Evolutionary conservation across 441 rosid genomes (phyloP), one percentile per base, ranked within the genome.

Genomic region (Hypseocharis bilobata): DNA sequence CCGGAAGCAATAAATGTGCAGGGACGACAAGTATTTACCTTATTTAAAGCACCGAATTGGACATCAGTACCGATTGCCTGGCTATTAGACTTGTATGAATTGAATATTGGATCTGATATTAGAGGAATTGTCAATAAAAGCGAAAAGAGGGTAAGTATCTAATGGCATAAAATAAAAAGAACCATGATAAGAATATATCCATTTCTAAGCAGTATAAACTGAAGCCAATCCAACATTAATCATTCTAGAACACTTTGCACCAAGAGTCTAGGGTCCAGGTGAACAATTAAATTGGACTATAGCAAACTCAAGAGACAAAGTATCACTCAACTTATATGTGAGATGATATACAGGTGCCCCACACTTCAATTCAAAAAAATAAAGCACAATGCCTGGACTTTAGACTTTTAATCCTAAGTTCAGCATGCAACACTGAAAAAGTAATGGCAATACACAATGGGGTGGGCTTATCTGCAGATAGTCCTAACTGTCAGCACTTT

Each of bases 11-110:
- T n/a, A 66, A 38, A 29, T 38, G 32, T 3, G 4, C 45, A 38
- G n/a, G 34, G 36, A 65, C 44, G 55, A 59, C 27, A 49, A 38
- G 59, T 54, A 11, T 60, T 68, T 58, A 78, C 87, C 88, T 81
- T 81, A 66, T 74, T 84, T 54, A 80, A 72, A 64, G 74, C 27
- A 27, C 86, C 77, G 72, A 81, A 79, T 64, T 77, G 80, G 72
- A 72, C 72, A 75, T 80, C 83, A 47, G 77, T 69, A 34, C 78
- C 83, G 71, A 77, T 42, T 13, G 81, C 76, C 71, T 80, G 81
- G 69, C 63, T 62, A 47, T 68, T 82, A 56, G 86, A 70, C 69
- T 85, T 87, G 58, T 84, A 68, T 70, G 85, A 85, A 74, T 76
- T 80, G 66, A 79, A 82, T 17, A 80, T 52, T 71, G 79, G 68